Evolutionary conservation across 2,329 filamentous ascomycete species (phyloP), one percentile per base, ranked within the genome.

Genomic region (Diaporthe velutina): DNA sequence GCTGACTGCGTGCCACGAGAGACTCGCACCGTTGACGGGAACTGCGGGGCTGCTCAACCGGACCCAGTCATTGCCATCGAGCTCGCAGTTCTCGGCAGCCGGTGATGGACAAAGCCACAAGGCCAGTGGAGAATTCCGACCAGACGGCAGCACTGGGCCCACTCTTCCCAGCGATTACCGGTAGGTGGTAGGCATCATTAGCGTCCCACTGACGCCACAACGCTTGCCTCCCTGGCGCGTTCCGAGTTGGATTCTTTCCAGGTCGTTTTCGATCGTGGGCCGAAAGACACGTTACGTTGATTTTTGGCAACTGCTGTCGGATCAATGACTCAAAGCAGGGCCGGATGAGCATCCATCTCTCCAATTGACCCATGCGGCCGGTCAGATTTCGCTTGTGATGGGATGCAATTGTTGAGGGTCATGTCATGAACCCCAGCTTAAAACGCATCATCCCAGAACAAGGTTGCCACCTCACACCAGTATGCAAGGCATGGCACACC

Each of bases 221-320:
- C 70, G 70, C 30, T 64, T 61, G 45, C 45, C n/a, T 42, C 40
- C 17, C 35, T 64, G 38, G 57, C 57, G 35, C 57, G 57, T 55
- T 55, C 57, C 64, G 15, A 33, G 55, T 68, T 30, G 48, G 33
- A 68, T 22, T 50, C 48, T 48, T 30, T 25, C 38, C 58, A 64
- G 45, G 30, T 25, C 45, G 30, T 35, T 17, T 50, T 67, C 6
- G 35, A 40, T 38, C 61, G 61, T 52, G 57, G n/a, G 45, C 35
- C 50, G 57, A 30, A 45, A 61, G 57, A 72, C 57, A 72, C 70
- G 70, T 72, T 72, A 72, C 57, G 50, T 72, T 42, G 64, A 13
- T 12, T 10, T 38, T 19, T 35, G 48, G 64, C n/a, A 54, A 10
- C n/a, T 40, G n/a, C 17, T 54, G 48, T 54, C 33, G 45, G 33